Evolutionary conservation across 2,329 filamentous ascomycete species (phyloP), one percentile per base, ranked within the genome.

Genomic region (Anthostomella pinea): DNA sequence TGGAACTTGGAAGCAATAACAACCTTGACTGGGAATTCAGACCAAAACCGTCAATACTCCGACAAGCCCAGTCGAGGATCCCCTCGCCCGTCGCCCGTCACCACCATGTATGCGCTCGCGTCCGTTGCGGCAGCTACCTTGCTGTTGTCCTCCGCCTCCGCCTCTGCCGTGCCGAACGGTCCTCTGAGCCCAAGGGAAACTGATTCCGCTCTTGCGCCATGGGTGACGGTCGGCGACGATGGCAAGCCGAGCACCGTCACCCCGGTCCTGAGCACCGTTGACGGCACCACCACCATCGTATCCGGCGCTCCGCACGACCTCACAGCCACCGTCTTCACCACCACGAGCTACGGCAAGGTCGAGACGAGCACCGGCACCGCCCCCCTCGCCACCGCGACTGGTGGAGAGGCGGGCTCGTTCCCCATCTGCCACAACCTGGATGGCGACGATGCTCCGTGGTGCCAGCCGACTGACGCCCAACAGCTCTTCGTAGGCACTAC

Each of bases 171-270:
- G 15, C 54, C 56, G n/a, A 54, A 57, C 18, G 15, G 23, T 28
- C 29, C 21, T 9, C 26, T 34, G 2, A 32, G 36, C 15, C 43
- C 37, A 2, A 45, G 52, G 36, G 30, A 46, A 17, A 49, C 49
- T n/a, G 47, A 53, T 29, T 49, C 59, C n/a, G 57, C 61, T 26
- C 65, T 67, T 5, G 66, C 65, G 14, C 63, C 68, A 21, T 79
- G 75, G 75, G 69, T 78, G 30, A 66, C 63, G 4, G 69, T 79
- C 42, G 62, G 69, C 52, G 63, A 67, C 33, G 62, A 70, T 27
- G 70, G 69, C 48, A 58, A 58, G 21, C 66, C 72, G 15, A 63
- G 55, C 29, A 78, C 74, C 8, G 58, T 71, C 40, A 77, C 74
- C 8, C 74, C 75, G 9, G 59, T 66, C 9, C 48, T 64, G 19